phyloP scores from a whole-genome alignment of 768 basidiomycete species.

The Boletus bicolor region DNA sequence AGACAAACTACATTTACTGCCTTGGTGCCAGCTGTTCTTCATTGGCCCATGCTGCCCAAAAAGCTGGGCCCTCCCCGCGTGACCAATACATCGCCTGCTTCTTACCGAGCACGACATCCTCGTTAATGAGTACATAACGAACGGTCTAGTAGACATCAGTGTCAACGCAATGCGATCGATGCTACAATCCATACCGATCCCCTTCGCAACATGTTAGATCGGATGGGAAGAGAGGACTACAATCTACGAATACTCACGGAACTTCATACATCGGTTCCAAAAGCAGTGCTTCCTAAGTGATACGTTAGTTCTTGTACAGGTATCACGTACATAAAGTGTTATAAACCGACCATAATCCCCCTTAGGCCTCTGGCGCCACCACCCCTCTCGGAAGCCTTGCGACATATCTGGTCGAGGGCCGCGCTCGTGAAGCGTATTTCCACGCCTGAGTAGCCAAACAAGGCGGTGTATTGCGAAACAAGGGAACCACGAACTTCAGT shows the following conservation, averaged over 20 bases:
- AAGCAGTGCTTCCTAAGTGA: constrained; percentile 65
- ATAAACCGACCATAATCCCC: constrained; percentile 71
- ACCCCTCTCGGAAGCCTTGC: constrained; percentile 72
- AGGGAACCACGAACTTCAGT: constrained; percentile 91
- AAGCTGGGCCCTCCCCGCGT: constrained; percentile 59
- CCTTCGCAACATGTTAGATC: constrained; percentile 31
- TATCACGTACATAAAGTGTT: background rate
- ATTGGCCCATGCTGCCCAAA: constrained; percentile 75
- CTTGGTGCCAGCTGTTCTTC: constrained; percentile 46
- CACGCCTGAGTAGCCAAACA: constrained; percentile 80
- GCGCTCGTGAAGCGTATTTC: constrained; percentile 83
- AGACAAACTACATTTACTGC: constrained; percentile 12
- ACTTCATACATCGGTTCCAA: constrained; percentile 93
- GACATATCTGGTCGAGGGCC: constrained; percentile 80
- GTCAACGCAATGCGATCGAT: background rate
- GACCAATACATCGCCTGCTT: constrained; percentile 72
- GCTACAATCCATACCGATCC: constrained; percentile 55
- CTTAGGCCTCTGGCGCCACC: constrained; percentile 89
- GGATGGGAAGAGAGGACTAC: background rate
- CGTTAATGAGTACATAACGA: constrained; percentile 78
- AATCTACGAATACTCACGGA: constrained; percentile 55
- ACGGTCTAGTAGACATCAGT: constrained; percentile 50
- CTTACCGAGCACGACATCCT: constrained; percentile 63
- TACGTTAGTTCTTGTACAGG: background rate
- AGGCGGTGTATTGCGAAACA: constrained; percentile 81